Evolutionary conservation across 495 filamentous ascomycete genomes (phyloP).

Genomic region (Aspergillus bridgeri): DNA sequence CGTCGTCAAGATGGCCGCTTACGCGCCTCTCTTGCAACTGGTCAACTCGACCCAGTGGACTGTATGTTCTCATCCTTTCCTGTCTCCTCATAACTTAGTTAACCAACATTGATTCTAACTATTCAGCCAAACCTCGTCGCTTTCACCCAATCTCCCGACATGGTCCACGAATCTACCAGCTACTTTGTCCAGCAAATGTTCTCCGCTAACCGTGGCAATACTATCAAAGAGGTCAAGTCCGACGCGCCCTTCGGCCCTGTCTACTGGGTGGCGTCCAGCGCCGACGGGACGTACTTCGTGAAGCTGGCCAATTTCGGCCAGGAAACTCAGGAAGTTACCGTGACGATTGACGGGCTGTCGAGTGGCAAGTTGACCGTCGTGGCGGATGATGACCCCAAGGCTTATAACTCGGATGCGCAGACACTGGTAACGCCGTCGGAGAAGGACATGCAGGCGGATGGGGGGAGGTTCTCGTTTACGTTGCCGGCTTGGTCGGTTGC

Average conservation of each 20-base stretch:
- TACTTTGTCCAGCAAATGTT: constrained; percentile 39
- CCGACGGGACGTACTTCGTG: constrained; percentile 22
- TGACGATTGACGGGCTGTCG: constrained; percentile 24
- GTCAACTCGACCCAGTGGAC: constrained; percentile 35
- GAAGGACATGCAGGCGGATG: constrained; percentile 1
- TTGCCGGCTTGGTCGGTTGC: constrained; percentile 12
- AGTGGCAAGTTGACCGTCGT: constrained; percentile 38
- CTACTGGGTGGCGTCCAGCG: constrained; percentile 52
- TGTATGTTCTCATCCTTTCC: constrained; percentile 1
- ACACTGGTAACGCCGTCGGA: constrained; percentile 15
- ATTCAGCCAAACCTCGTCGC: constrained; percentile 20
- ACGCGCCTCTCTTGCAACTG: constrained; percentile 39
- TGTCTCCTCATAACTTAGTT: too few species aligned
- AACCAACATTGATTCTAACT: too few species aligned
- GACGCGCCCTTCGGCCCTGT: constrained; percentile 42
- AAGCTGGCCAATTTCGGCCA: constrained; percentile 23
- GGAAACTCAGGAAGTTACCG: constrained; percentile 21
- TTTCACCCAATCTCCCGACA: constrained; percentile 41
- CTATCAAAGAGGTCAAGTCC: constrained; percentile 43
- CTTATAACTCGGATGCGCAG: constrained; percentile 27
- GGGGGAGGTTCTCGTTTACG: constrained; percentile 11
- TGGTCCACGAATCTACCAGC: constrained; percentile 20
- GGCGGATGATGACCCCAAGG: constrained; percentile 33
- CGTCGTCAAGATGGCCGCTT: constrained; percentile 45
- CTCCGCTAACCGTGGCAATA: constrained; percentile 43